Conservation (phyloP, 1,139 yeast species). For the Pichia sp. region DNA sequence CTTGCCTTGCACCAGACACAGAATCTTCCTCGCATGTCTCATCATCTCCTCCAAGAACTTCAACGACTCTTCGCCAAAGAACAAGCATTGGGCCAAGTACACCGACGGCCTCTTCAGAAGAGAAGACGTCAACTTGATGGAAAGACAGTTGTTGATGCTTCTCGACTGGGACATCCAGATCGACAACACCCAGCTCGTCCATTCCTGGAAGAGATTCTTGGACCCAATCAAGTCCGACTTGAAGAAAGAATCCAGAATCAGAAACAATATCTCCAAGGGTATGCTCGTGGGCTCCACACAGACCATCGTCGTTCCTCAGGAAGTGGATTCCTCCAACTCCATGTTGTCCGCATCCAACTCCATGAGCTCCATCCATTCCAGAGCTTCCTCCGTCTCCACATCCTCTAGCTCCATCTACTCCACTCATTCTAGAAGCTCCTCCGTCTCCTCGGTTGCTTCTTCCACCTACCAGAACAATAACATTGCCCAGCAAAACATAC, state of each 20-base stretch:
- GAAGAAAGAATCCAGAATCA: constrained; percentile 34
- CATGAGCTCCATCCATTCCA: constrained; percentile 23
- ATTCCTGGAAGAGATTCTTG: constrained; percentile 47
- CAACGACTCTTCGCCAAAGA: constrained; percentile 74
- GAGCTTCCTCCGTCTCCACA: constrained; percentile 29
- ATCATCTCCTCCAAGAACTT: constrained; percentile 69
- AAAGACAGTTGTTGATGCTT: constrained; percentile 64
- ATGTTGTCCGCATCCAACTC: constrained; percentile 6
- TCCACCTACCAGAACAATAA: constrained; percentile 1
- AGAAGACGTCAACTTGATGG: constrained; percentile 75
- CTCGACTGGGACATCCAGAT: constrained; percentile 69
- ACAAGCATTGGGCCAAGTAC: constrained; percentile 72
- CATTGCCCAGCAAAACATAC: neutral
- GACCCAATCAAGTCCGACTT: constrained; percentile 61
- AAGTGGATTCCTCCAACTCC: neutral
- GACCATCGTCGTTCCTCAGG: constrained; percentile 24
- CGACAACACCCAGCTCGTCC: constrained; percentile 48
- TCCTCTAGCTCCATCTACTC: constrained; percentile 19
- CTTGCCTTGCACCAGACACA: constrained; percentile 70
- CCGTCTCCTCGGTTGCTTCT: constrained; percentile 28
- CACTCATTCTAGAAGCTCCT: constrained; percentile 29
- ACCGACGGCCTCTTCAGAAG: constrained; percentile 66
- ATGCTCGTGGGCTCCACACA: constrained; percentile 29
- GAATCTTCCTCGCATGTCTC: constrained; percentile 69
- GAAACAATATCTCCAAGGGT: constrained; percentile 28